Percentiles rank a stretch among this genome's conserved stretches.
These are phyloP conservation scores for Dionaea muscipula DNA, from an alignment of 179 eudicot species.

Conservation along the genomic window DNA sequence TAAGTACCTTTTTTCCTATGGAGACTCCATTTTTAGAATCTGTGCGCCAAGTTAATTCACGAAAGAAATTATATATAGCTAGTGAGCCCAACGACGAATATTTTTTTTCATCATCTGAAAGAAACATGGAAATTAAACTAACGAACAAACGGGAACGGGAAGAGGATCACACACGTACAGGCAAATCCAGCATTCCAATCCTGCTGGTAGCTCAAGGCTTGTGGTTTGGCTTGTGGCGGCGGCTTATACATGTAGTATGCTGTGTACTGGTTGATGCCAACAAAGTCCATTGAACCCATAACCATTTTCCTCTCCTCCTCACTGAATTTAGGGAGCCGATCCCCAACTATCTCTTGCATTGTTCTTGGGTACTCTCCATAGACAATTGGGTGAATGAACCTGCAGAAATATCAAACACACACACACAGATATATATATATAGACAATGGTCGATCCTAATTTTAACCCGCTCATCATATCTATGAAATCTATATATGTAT, in stretches of 20 bases:
- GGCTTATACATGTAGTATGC: conserved; percentile 32
- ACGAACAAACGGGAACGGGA: not conserved
- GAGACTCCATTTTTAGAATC: too few species aligned
- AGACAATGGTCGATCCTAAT: too few species aligned
- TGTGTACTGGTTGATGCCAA: conserved; percentile 50
- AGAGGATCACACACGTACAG: conserved; percentile 18
- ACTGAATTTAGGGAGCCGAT: conserved; percentile 49
- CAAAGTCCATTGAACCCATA: conserved; percentile 44
- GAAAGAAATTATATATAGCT: too few species aligned
- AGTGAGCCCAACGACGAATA: too few species aligned
- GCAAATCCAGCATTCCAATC: conserved; percentile 46
- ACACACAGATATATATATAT: too few species aligned
- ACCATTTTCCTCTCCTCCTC: conserved; percentile 38
- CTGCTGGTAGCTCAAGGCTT: conserved; percentile 29
- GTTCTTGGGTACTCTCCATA: conserved; percentile 52
- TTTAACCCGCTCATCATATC: too few species aligned
- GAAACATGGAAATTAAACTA: too few species aligned
- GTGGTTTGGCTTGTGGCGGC: conserved; percentile 15
- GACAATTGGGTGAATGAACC: conserved; percentile 53
- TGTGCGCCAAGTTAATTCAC: too few species aligned
- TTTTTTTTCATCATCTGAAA: too few species aligned
- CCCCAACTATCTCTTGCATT: conserved; percentile 39
- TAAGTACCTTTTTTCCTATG: too few species aligned
- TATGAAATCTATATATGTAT: too few species aligned
- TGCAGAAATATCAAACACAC: conserved; percentile 6